These are phyloP conservation scores for Scenedesmus sp. DNA, from an alignment of 163 green algal species.

Conservation along the genomic window DNA sequence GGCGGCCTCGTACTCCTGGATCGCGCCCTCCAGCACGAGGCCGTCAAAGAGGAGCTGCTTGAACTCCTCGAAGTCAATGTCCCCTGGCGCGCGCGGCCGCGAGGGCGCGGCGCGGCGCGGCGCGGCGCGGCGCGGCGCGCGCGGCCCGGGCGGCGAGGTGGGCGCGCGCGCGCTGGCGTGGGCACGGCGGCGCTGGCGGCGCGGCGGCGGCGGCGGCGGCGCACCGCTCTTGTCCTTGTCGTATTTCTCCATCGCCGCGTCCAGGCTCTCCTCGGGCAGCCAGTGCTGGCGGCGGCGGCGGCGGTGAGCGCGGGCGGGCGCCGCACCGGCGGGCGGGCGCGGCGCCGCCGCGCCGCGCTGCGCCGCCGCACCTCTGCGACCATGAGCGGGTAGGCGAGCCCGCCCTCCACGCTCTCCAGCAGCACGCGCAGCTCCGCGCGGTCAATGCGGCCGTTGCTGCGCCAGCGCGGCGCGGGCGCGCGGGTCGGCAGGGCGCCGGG, in stretches of 20 bases:
- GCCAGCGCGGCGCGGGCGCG: neutral
- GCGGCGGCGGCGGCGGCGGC: too few relatives aligned
- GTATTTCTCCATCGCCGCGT: conserved; percentile 59
- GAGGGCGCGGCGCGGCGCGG: neutral
- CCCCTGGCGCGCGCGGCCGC: conserved; percentile 20
- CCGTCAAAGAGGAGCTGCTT: conserved; percentile 65
- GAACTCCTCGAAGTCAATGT: conserved; percentile 60
- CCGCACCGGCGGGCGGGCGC: too few relatives aligned
- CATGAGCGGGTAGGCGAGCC: conserved; percentile 44
- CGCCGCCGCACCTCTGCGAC: conserved; percentile 52
- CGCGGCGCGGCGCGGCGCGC: too few relatives aligned
- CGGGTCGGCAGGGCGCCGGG: too few relatives aligned
- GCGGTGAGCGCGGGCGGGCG: too few relatives aligned
- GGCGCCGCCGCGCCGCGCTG: too few relatives aligned
- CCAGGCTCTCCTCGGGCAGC: conserved; percentile 57
- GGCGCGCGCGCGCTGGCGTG: too few relatives aligned
- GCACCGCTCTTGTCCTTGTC: conserved; percentile 55
- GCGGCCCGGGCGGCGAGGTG: too few relatives aligned
- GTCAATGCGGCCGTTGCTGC: conserved; percentile 61
- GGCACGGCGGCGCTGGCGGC: too few relatives aligned
- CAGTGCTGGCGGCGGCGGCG: conserved; percentile 47
- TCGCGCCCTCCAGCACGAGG: conserved; percentile 61
- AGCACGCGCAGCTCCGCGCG: conserved; percentile 55
- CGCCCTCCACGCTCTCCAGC: conserved; percentile 53
- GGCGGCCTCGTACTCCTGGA: conserved; percentile 61